Evolutionary conservation across 31 red algal genomes (phyloP).

Genomic region (Asparagopsis taxiformis): DNA sequence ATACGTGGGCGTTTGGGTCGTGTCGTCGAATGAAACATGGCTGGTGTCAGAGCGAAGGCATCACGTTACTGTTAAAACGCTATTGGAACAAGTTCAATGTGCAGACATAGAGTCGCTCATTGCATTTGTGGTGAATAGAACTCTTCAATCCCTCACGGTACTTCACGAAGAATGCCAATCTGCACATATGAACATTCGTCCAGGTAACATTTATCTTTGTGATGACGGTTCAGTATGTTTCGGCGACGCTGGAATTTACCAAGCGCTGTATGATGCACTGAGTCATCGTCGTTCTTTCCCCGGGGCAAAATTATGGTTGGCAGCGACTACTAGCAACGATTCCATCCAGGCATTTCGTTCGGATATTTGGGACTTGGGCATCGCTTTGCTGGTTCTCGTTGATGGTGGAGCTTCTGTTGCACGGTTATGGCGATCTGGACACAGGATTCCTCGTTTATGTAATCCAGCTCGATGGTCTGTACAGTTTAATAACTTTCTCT

Average conservation of each 20-base stretch:
- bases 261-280: conserved; percentile 3
- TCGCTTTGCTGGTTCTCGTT: conserved; percentile 10
- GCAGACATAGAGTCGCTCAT: conserved; percentile 25
- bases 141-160: not conserved
- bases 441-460: conserved; percentile 1
- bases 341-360: conserved; percentile 1
- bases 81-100: conserved; percentile 15
- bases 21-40: conserved; percentile 15
- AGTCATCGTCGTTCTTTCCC: conserved; percentile 13
- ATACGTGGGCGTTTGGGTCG: conserved; percentile 28
- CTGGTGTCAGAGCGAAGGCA: conserved; percentile 28
- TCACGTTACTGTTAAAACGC: conserved; percentile 2
- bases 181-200: conserved; percentile 5
- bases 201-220: conserved; percentile 17
- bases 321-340: no score
- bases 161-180: conserved; percentile 6
- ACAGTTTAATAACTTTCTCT: conserved; percentile 35
- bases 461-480: conserved; percentile 20
- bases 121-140: conserved; percentile 1
- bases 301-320: conserved; percentile 36
- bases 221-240: conserved; percentile 16
- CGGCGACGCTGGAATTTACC: conserved; percentile 25
- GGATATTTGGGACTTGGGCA: conserved; percentile 40
- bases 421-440: conserved; percentile 1
- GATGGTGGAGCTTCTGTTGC: conserved; percentile 25